phyloP scores from a whole-genome alignment of 106 monocot species.

The Triglochin maritima region DNA sequence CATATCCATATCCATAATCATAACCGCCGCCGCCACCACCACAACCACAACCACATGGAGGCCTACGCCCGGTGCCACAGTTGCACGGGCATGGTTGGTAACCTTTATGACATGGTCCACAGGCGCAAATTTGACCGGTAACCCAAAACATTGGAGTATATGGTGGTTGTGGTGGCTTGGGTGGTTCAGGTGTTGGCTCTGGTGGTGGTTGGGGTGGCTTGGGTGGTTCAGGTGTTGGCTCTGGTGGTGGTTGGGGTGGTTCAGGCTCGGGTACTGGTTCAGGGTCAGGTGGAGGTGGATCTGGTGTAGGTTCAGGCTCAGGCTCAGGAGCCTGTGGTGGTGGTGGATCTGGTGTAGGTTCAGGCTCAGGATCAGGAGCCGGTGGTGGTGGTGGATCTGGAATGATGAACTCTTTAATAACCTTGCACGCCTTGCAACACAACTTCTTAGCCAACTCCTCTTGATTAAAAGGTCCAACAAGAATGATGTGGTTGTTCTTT shows the following conservation, averaged over 20 bases:
- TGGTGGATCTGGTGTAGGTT: neutral
- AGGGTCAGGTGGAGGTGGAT: neutral
- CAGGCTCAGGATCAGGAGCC: no score
- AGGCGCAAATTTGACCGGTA: neutral
- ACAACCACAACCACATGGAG: no score
- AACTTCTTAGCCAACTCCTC: slow-evolving; percentile 7
- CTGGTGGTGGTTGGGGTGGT: neutral
- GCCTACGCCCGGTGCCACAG: neutral
- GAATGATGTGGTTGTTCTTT: slow-evolving; percentile 11
- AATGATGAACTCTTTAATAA: slow-evolving; percentile 10
- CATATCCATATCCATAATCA: neutral
- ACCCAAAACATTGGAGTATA: neutral
- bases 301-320: no score
- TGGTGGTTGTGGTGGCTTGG: neutral
- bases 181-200: neutral
- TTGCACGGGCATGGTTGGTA: neutral
- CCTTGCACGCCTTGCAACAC: slow-evolving; percentile 14
- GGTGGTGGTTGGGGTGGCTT: slow-evolving; percentile 3
- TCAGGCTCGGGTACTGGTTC: neutral
- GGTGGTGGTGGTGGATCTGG: slow-evolving; percentile 4
- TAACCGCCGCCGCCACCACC: no score
- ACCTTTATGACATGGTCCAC: neutral
- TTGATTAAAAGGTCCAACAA: slow-evolving; percentile 10
- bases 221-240: neutral
- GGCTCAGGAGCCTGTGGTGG: neutral